phyloP scores from a whole-genome alignment of 106 monocot species.

The Posidonia australis region DNA sequence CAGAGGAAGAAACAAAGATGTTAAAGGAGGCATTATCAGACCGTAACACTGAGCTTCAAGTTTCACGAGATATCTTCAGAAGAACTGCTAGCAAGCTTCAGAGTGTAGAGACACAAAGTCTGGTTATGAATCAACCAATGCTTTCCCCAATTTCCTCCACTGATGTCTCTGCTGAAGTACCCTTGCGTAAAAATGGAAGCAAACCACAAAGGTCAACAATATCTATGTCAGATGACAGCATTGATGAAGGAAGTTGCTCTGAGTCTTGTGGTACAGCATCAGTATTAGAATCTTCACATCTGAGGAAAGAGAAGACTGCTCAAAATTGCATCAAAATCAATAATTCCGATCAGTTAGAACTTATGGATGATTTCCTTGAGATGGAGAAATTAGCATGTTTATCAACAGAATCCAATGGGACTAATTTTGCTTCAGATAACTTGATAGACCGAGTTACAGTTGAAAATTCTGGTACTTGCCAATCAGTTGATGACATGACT shows the following conservation, averaged over 20 bases:
- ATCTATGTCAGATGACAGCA: not conserved
- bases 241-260: not conserved
- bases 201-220: not conserved
- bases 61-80: constrained; percentile 11
- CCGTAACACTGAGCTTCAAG: constrained; percentile 19
- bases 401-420: not conserved
- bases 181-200: constrained; percentile 3
- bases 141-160: not conserved
- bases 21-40: constrained; percentile 18
- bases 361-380: constrained; percentile 41
- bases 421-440: not conserved
- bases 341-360: constrained; percentile 3
- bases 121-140: constrained; percentile 7
- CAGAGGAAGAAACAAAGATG: constrained; percentile 23
- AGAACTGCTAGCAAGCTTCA: constrained; percentile 15
- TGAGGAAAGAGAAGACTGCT: constrained; percentile 1
- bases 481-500: not conserved
- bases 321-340: not conserved
- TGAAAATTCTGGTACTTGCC: not conserved
- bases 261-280: not conserved
- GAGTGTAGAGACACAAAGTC: constrained; percentile 9
- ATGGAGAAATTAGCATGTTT: constrained; percentile 29
- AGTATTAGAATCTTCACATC: not conserved
- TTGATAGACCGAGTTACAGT: no score
- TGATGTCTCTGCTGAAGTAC: constrained; percentile 3